phyloP scores from a whole-genome alignment of 225 moss, liverwort and hornwort species.

The Rhytidiadelphus loreus region DNA sequence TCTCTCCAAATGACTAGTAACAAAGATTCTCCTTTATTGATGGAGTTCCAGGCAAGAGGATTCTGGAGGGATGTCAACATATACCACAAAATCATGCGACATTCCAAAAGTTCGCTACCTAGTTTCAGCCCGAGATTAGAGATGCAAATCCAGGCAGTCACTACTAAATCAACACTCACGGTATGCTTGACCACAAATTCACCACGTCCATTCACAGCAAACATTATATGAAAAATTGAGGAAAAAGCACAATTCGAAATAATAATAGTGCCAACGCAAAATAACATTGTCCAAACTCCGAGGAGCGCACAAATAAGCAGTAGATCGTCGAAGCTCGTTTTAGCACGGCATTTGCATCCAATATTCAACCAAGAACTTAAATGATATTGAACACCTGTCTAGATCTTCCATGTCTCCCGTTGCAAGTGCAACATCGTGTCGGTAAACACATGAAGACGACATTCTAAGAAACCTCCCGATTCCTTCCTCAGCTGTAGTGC shows the following conservation, averaged over 20 bases:
- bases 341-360: not conserved
- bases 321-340: not conserved
- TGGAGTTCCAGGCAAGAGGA: not conserved
- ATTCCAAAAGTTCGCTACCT: not conserved
- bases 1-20: not conserved
- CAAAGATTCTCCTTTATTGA: not conserved
- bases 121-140: not conserved
- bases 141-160: not conserved
- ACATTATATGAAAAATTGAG: not conserved
- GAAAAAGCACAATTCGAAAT: not conserved
- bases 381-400: not conserved
- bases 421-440: not conserved
- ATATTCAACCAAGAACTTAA: not conserved
- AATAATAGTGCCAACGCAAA: not conserved
- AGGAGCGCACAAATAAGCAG: not conserved
- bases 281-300: not conserved
- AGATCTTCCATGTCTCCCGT: not conserved
- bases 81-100: not conserved
- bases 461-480: not conserved
- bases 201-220: not conserved
- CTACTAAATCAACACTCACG: not conserved
- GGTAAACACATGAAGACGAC: constrained; percentile 1
- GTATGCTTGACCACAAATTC: not conserved
- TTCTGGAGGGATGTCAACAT: not conserved
- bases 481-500: not conserved